Conservation (phyloP, 192 early-diverging fungal genomes). For the Spizellomyces punctatus region DNA sequence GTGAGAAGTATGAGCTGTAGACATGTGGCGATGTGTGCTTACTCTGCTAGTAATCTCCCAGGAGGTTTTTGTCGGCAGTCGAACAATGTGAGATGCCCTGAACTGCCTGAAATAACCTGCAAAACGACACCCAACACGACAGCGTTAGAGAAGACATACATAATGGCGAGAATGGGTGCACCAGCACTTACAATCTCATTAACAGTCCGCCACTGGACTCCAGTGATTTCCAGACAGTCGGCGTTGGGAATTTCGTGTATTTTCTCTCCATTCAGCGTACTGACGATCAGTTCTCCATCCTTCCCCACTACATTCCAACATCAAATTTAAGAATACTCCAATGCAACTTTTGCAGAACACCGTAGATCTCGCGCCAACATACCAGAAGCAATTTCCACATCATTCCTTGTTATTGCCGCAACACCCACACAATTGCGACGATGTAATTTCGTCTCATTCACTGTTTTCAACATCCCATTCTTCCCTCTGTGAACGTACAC, state of each 20-base stretch:
- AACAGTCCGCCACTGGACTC: slow-evolving; percentile 72
- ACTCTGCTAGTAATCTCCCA: too few relatives aligned
- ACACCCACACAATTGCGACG: too few relatives aligned
- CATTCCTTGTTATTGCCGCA: neutral
- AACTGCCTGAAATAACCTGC: neutral
- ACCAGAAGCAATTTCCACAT: neutral
- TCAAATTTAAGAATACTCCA: neutral
- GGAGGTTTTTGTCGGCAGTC: too few relatives aligned
- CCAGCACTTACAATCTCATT: slow-evolving; percentile 61
- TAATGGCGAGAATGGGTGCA: neutral
- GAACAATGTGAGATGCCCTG: too few relatives aligned
- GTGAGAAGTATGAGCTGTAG: too few relatives aligned
- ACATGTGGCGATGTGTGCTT: too few relatives aligned
- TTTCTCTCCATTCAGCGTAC: neutral
- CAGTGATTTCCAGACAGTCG: slow-evolving; percentile 22
- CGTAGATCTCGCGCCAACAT: too few relatives aligned
- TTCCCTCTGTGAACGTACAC: neutral
- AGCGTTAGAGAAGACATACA: neutral
- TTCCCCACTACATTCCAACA: neutral
- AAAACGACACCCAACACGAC: neutral
- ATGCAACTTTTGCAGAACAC: too few relatives aligned
- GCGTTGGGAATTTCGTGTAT: neutral
- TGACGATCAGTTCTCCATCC: neutral
- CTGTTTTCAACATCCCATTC: neutral
- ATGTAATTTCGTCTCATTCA: neutral